A percentile compares a stretch with the other conserved stretches of the same genome.
These are phyloP conservation scores for Fusarium neocosmosporiellum DNA, from an alignment of 2,329 filamentous ascomycete species.

Conservation along the genomic window DNA sequence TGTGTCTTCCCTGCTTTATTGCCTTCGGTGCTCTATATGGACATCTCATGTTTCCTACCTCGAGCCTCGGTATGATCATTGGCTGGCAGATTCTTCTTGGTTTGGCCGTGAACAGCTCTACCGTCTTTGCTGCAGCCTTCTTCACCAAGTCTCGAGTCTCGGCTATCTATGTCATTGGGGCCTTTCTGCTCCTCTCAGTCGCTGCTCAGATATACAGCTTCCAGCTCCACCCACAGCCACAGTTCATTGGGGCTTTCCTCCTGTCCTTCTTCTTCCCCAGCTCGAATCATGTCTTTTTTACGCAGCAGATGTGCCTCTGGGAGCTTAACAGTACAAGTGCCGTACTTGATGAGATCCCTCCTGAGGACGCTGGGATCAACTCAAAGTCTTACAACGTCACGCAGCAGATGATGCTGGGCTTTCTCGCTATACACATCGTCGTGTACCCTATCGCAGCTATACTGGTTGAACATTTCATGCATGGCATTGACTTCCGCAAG, in stretches of 20 bases:
- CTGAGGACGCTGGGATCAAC: constrained; percentile 13
- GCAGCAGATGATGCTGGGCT: constrained; percentile 45
- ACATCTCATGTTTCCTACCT: constrained; percentile 43
- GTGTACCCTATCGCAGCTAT: constrained; percentile 48
- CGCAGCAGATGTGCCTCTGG: constrained; percentile 39
- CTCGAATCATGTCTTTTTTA: constrained; percentile 40
- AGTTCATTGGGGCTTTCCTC: not conserved
- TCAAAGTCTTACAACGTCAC: constrained; percentile 39
- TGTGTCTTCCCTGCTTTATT: constrained; percentile 52
- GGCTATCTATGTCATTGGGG: constrained; percentile 45
- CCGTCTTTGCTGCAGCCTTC: constrained; percentile 64
- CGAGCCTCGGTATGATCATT: constrained; percentile 48
- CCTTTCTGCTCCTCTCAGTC: constrained; percentile 45
- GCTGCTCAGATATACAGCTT: constrained; percentile 28
- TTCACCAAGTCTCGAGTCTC: constrained; percentile 49
- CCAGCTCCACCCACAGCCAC: constrained; percentile 13
- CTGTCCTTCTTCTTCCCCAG: constrained; percentile 39
- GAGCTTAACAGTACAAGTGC: constrained; percentile 21
- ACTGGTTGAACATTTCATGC: constrained; percentile 46
- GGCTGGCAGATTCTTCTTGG: constrained; percentile 61
- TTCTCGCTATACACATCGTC: constrained; percentile 49
- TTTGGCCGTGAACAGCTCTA: constrained; percentile 70
- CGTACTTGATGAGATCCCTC: constrained; percentile 12
- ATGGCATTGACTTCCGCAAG: constrained; percentile 50
- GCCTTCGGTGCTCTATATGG: constrained; percentile 52